Base-by-base conservation (phyloP, 2,329 filamentous ascomycete species). In the Microcera coccophila region DNA sequence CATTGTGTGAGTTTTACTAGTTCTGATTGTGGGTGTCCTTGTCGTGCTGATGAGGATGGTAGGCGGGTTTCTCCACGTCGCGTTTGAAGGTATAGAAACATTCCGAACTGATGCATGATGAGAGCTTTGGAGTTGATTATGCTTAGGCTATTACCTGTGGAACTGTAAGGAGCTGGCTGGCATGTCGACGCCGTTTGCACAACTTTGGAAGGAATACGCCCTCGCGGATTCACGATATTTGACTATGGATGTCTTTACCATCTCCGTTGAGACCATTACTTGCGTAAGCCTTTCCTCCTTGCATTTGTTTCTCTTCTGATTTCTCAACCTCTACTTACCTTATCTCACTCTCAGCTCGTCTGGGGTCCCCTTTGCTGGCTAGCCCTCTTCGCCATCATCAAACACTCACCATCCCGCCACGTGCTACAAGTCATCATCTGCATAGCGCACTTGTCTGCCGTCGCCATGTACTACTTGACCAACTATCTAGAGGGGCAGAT, bases 191-290 rank as follows among this genome's bases (percentile, higher is more conserved):
- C 68, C 93, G 7, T 84, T 90, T 43, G 87, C 84, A 3, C 88
- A 95, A 69, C 72, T 95, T 34, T 95, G 90, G 90, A 95, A 95
- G 62, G 90, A 95, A 66, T 95, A 95, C 62, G 77, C 87, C 3
- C 75, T 90, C 24, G 90, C 87, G 3, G 90, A 95, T 68, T 94
- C 89, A 41, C 78, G 90, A 33, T 95, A 95, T 60, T 71, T 95
- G 54, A 90, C 84, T 3, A 81, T 82, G 15, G 86, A 93, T 60
- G 76, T 84, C 1, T 90, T 95, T 57, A 89, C 93, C 54, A 71
- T 95, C n/a, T 90, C 86, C 63, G 84, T 95, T 64, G 90, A 95
- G 72, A 81, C 77, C 15, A 80, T 95, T 49, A 95, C 90, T 1
- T 82, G 82, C 32, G 85, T 90, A 68, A 58, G 81, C 52, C n/a